These are phyloP conservation scores for Aspergillus sclerotiicarbonarius DNA, from an alignment of 495 filamentous ascomycete genomes.

Conservation along the genomic window DNA sequence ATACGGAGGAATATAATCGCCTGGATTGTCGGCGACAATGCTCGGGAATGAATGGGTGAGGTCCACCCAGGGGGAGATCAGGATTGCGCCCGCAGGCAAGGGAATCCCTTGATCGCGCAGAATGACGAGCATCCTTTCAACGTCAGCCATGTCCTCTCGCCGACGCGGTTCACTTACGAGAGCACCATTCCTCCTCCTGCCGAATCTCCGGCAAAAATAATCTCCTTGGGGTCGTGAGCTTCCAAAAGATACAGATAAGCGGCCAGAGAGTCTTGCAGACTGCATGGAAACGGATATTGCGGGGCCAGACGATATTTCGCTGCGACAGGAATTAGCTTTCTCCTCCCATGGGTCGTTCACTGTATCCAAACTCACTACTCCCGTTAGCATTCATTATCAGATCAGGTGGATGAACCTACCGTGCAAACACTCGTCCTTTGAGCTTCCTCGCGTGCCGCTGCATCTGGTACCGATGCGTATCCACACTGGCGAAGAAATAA, in stretches of 20 bases:
- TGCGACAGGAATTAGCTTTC: conserved; percentile 21
- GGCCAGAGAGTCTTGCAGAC: conserved; percentile 81
- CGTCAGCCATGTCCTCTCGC: conserved; percentile 17
- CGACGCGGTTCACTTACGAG: conserved; percentile 35
- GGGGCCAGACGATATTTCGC: conserved; percentile 83
- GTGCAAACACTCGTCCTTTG: conserved; percentile 83
- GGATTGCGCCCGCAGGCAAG: conserved; percentile 81
- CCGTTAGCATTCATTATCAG: conserved; percentile 19
- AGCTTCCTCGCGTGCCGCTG: conserved; percentile 93
- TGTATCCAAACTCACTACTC: conserved; percentile 32
- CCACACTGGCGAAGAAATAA: conserved; percentile 86
- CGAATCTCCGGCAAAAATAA: conserved; percentile 84
- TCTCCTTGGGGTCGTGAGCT: conserved; percentile 69
- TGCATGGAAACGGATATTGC: conserved; percentile 94
- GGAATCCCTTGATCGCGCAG: conserved; percentile 79
- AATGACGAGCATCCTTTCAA: conserved; percentile 64
- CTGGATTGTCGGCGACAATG: conserved; percentile 64
- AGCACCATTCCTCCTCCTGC: conserved; percentile 87
- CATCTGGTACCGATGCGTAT: conserved; percentile 94
- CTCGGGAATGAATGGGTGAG: conserved; percentile 93
- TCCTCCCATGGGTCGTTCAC: too few species aligned
- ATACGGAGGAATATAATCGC: conserved; percentile 83
- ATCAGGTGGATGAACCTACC: conserved; percentile 25
- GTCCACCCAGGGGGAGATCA: conserved; percentile 93
- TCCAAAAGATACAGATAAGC: conserved; percentile 80